Conservation (phyloP, 78 protist genomes). For the Guillardia theta region DNA sequence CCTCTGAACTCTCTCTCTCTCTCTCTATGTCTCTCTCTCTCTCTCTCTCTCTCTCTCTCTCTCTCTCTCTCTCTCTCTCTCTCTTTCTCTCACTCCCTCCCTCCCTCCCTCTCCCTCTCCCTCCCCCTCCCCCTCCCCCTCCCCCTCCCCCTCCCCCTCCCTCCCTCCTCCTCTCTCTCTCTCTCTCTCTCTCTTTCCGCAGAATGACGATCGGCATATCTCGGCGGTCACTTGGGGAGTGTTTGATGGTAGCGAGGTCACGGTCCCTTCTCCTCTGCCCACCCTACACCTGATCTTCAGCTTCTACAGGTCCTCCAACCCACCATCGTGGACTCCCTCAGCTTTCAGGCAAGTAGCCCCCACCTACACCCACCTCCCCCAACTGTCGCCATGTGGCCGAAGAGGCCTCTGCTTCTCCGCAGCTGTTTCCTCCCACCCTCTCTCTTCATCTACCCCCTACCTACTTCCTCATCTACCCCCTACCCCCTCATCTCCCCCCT, state of each 20-base stretch:
- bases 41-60: background rate
- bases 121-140: background rate
- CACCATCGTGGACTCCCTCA: background rate
- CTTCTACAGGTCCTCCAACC: conserved; percentile 16
- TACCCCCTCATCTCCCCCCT: too few species aligned
- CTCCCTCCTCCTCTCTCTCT: background rate
- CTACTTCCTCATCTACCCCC: background rate
- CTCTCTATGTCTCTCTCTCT: background rate
- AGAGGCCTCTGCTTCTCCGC: too few species aligned
- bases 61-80: background rate
- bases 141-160: background rate
- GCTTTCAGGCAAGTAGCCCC: conserved; percentile 73
- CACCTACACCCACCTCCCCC: too few species aligned
- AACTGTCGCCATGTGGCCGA: too few species aligned
- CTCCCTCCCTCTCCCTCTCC: background rate
- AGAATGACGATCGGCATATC: background rate
- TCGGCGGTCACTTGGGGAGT: conserved; percentile 95
- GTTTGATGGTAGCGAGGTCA: conserved; percentile 52
- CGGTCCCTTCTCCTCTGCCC: too few species aligned
- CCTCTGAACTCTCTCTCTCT: background rate
- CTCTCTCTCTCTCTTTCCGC: background rate
- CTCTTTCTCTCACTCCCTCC: background rate
- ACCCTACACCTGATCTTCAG: too few species aligned
- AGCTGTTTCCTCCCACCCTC: background rate
- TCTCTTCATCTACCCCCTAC: background rate